Percentiles rank a stretch among this genome's conserved stretches.
phyloP scores from a whole-genome alignment of 2,329 filamentous ascomycete species.

The Xylariaceae sp. region DNA sequence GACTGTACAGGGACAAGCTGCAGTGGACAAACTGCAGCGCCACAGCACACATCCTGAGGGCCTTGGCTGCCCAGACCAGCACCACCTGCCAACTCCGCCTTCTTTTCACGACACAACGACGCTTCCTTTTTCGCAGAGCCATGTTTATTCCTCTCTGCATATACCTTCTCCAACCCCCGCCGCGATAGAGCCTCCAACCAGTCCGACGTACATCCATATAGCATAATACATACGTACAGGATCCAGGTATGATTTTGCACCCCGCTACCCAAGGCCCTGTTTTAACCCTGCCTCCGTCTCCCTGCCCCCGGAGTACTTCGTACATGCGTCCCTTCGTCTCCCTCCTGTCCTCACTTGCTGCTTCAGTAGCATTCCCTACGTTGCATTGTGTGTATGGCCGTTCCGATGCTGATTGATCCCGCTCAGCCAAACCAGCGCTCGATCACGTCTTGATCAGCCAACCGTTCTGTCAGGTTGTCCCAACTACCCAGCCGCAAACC shows the following conservation, averaged over 20 bases:
- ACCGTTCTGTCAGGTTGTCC: conserved; percentile 5
- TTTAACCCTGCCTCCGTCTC: conserved; percentile 6
- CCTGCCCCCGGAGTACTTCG: background rate
- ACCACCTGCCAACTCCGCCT: background rate
- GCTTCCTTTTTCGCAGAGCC: conserved; percentile 9
- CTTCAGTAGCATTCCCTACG: background rate
- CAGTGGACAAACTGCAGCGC: conserved; percentile 8
- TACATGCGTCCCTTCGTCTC: background rate
- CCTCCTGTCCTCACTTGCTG: conserved; percentile 1
- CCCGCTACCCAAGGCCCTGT: conserved; percentile 6
- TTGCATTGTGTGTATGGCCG: conserved; percentile 3
- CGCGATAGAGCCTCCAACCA: conserved; percentile 11
- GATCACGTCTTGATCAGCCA: conserved; percentile 5
- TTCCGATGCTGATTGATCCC: conserved; percentile 8
- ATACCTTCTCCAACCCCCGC: conserved; percentile 3
- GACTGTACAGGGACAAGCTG: too few species aligned
- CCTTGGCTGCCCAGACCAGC: conserved; percentile 7
- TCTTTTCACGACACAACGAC: conserved; percentile 7
- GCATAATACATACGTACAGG: conserved; percentile 1
- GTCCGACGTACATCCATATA: conserved; percentile 10
- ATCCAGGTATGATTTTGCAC: conserved; percentile 3
- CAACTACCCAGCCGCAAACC: conserved; percentile 6
- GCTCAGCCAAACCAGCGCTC: conserved; percentile 4
- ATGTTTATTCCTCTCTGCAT: conserved; percentile 5
- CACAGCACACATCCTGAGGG: conserved; percentile 12